A percentile compares a stretch with the other conserved stretches of the same genome.
Conservation (phyloP, 164 flowering plant species). For the Chloranthus sessilifolius region DNA sequence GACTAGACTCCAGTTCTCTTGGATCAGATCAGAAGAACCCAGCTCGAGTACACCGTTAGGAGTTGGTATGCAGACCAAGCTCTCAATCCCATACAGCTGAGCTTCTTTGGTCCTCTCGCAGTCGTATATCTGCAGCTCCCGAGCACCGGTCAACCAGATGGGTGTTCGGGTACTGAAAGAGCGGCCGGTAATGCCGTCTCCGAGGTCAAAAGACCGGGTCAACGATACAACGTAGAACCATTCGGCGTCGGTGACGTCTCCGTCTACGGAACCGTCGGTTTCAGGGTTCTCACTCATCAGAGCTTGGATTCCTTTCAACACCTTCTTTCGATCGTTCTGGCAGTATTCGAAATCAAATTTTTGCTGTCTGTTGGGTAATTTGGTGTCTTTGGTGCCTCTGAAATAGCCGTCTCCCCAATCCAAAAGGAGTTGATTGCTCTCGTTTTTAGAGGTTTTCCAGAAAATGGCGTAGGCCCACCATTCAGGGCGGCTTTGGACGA, state of each 20-base stretch:
- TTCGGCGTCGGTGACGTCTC: constrained; percentile 44
- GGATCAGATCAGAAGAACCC: constrained; percentile 43
- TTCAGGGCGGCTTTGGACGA: constrained; percentile 39
- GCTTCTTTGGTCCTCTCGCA: constrained; percentile 61
- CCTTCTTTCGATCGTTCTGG: constrained; percentile 20
- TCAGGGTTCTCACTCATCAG: constrained; percentile 14
- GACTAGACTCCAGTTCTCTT: constrained; percentile 35
- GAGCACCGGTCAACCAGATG: constrained; percentile 46
- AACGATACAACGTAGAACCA: constrained; percentile 73
- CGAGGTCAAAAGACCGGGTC: constrained; percentile 34
- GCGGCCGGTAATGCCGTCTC: constrained; percentile 37
- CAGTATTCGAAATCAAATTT: neutral
- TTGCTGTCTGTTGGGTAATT: neutral
- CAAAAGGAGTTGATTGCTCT: constrained; percentile 23
- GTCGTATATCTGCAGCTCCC: constrained; percentile 26
- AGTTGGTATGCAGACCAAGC: constrained; percentile 52
- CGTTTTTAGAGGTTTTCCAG: constrained; percentile 47
- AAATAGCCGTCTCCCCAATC: constrained; percentile 79
- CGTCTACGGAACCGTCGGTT: constrained; percentile 14
- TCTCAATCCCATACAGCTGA: constrained; percentile 47
- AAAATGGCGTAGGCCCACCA: constrained; percentile 78
- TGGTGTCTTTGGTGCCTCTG: constrained; percentile 28
- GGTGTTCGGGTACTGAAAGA: constrained; percentile 34
- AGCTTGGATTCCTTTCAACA: constrained; percentile 27
- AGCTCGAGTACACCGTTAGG: constrained; percentile 48